These are phyloP conservation scores for Actinomortierella wolfii DNA, from an alignment of 371 early-diverging fungal genomes.

Conservation along the genomic window DNA sequence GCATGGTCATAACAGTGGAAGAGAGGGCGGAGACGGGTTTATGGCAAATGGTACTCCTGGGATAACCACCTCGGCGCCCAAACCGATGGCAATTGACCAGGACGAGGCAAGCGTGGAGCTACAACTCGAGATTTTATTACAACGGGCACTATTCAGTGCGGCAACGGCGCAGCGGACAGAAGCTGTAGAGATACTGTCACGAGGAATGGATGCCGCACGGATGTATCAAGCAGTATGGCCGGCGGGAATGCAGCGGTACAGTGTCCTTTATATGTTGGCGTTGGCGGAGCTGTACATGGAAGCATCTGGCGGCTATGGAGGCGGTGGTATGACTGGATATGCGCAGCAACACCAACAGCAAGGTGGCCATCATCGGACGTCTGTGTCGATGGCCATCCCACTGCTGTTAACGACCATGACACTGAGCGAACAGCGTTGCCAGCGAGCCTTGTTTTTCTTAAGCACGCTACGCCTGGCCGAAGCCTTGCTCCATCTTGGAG, in stretches of 20 bases:
- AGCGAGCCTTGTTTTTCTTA: constrained; percentile 26
- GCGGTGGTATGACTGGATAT: too few species aligned
- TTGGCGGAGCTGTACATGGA: constrained; percentile 33
- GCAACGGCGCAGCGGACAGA: constrained; percentile 12
- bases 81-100: constrained; percentile 9
- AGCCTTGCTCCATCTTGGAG: constrained; percentile 16
- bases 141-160: constrained; percentile 16
- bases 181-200: constrained; percentile 27
- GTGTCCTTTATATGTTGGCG: constrained; percentile 26
- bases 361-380: not conserved
- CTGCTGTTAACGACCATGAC: constrained; percentile 22
- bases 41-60: not conserved
- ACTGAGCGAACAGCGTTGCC: constrained; percentile 21
- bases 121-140: constrained; percentile 28
- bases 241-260: constrained; percentile 19
- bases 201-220: constrained; percentile 17
- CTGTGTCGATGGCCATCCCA: constrained; percentile 8
- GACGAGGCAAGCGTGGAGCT: constrained; percentile 25
- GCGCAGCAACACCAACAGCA: not conserved
- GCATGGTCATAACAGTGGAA: too few species aligned
- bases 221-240: constrained; percentile 25
- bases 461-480: constrained; percentile 32
- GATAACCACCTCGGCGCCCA: not conserved
- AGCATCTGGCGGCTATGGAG: too few species aligned
- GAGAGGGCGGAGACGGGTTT: not conserved